A percentile compares a stretch with the other conserved stretches of the same genome.
Conservation (phyloP, 1,284 basidiomycete genomes). For the Malassezia japonica region DNA sequence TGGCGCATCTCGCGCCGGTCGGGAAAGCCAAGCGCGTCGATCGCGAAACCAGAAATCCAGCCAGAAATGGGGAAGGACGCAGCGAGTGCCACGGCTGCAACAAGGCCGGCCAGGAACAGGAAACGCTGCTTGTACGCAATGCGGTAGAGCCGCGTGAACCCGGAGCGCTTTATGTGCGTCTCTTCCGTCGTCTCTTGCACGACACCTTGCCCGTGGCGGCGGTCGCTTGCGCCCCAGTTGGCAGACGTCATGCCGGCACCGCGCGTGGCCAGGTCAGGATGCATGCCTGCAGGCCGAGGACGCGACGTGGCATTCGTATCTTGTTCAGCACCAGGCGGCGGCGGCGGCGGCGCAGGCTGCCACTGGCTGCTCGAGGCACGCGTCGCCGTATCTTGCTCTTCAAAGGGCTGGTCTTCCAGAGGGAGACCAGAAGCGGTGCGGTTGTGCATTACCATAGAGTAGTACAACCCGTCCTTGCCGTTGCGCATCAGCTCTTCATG, state of each 20-base stretch:
- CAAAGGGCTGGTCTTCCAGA: neutral
- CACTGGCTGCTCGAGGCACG: neutral
- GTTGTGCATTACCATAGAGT: slow-evolving; percentile 41
- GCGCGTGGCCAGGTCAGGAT: slow-evolving; percentile 2
- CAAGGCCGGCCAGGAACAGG: slow-evolving; percentile 23
- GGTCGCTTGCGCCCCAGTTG: slow-evolving; percentile 8
- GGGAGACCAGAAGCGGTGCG: slow-evolving; percentile 14
- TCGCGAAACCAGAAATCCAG: slow-evolving; percentile 34
- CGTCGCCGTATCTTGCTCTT: neutral
- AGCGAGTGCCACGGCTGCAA: slow-evolving; percentile 34
- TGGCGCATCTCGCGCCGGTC: slow-evolving; percentile 19
- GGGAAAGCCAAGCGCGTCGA: slow-evolving; percentile 31
- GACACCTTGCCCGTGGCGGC: neutral
- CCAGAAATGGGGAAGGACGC: slow-evolving; percentile 49
- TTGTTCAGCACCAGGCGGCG: too few relatives aligned
- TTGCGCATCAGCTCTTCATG: slow-evolving; percentile 32
- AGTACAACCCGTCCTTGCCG: slow-evolving; percentile 21
- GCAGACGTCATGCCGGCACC: neutral
- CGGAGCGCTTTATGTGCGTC: neutral
- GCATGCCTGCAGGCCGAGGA: neutral
- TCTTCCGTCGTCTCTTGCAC: neutral
- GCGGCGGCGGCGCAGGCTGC: neutral
- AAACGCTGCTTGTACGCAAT: slow-evolving; percentile 7
- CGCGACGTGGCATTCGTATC: too few relatives aligned
- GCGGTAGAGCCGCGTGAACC: slow-evolving; percentile 5